phyloP scores from a whole-genome alignment of 805 yeast species.

The Nakazawaea holstii region DNA sequence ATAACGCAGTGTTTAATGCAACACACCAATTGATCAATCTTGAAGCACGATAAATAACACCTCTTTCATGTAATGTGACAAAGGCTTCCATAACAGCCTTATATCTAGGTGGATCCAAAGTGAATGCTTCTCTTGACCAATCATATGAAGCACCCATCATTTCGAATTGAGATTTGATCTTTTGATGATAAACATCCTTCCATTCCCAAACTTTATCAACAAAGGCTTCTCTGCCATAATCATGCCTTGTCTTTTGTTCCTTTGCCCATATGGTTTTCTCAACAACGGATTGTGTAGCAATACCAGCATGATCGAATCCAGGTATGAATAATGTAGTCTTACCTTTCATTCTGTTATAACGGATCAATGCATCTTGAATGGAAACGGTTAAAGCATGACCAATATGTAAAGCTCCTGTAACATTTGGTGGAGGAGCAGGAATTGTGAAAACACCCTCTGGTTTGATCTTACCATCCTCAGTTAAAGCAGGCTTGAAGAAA shows the following conservation, averaged over 20 bases:
- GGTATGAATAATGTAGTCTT: slow-evolving; percentile 90
- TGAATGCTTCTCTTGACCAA: slow-evolving; percentile 93
- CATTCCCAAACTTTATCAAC: slow-evolving; percentile 93
- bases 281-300: slow-evolving; percentile 96
- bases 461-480: slow-evolving; percentile 65
- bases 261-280: slow-evolving; percentile 92
- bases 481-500: slow-evolving; percentile 81
- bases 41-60: slow-evolving; percentile 88
- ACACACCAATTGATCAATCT: slow-evolving; percentile 97
- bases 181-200: slow-evolving; percentile 89
- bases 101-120: slow-evolving; percentile 73
- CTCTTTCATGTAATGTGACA: slow-evolving; percentile 88
- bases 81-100: slow-evolving; percentile 88
- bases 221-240: slow-evolving; percentile 88
- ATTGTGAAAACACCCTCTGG: slow-evolving; percentile 84
- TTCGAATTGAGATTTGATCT: slow-evolving; percentile 79
- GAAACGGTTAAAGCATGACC: slow-evolving; percentile 97
- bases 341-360: slow-evolving; percentile 97
- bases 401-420: slow-evolving; percentile 97
- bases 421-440: slow-evolving; percentile 99
- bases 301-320: slow-evolving; percentile 99
- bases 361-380: slow-evolving; percentile 87
- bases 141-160: slow-evolving; percentile 95
- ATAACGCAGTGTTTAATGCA: slow-evolving; percentile 88
- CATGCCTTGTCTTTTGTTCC: slow-evolving; percentile 88